Evolutionary conservation across 495 filamentous ascomycete species (phyloP).

Genomic region (Neurospora sp.): DNA sequence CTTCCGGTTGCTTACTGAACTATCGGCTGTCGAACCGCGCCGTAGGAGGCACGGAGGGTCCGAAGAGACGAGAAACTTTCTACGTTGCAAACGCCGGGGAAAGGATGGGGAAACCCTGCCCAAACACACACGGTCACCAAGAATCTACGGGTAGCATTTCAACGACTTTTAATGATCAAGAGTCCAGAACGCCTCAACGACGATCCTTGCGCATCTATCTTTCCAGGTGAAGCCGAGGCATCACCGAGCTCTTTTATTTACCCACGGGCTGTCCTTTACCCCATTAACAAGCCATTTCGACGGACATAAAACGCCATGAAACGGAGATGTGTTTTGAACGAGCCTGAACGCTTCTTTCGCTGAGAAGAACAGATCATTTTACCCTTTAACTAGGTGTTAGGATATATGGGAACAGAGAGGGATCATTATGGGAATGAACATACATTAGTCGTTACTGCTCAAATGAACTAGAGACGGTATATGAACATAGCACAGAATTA

Average conservation of each 20-base stretch:
- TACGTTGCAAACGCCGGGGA: background rate
- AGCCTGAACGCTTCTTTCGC: background rate
- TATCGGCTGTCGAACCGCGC: background rate
- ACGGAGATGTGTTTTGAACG: background rate
- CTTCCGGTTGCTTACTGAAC: background rate
- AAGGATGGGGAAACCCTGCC: background rate
- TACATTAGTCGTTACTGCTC: background rate
- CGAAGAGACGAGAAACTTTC: background rate
- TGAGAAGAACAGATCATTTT: background rate
- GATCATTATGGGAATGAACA: background rate
- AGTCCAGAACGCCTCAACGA: background rate
- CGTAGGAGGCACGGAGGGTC: background rate
- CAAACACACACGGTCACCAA: background rate
- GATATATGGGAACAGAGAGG: background rate
- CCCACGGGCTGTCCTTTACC: background rate
- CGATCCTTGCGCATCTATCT: background rate
- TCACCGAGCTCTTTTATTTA: background rate
- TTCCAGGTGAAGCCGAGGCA: background rate
- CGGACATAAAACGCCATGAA: background rate
- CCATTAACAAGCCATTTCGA: background rate
- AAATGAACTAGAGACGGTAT: background rate
- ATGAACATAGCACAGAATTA: background rate
- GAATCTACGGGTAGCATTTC: background rate
- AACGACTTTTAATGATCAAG: background rate
- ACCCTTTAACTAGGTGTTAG: background rate